Base-by-base conservation (phyloP, 1,139 yeast species). In the Arxiozyma heterogenica region DNA sequence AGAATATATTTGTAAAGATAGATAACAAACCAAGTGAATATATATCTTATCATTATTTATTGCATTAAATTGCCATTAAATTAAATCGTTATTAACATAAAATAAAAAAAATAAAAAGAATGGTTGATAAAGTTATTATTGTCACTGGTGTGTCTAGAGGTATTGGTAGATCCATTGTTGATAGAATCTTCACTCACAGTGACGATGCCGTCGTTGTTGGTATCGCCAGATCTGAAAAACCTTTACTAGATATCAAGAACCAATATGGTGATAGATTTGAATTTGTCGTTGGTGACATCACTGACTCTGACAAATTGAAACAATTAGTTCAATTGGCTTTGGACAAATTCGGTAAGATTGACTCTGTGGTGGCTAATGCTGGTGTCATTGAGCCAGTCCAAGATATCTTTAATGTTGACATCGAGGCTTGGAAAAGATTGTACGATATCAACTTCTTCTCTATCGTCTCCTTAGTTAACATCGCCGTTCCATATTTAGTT, bases 351-450 rank as follows among this genome's bases (percentile, higher is more conserved):
- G 94, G 90, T 4, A 57, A 57, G 48, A 53, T 66, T 30, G 82
- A 86, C 62, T 82, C 93, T 0, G 70, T 89, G 6, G 78, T 93
- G 48, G 83, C 90, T 55, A 91, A 93, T 70, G 98, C 98, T 2
- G 98, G 97, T 6, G 82, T 84, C 0, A 71, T 93, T 57, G 91
- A 83, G 25, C 96, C 97, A 0, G 95, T 91, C 3, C 78, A 44
- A 66, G 71, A 48, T 20, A 68, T 71, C 17, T 61, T 65, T 38
- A 52, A 68, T 18, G 76, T 83, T 7, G 73, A 79, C 51, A 66
- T 85, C 2, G 71, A 65, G 1, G 76, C 72, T 34, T 87, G 96
- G 94, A 81, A 76, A 59, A 67, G 67, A 51, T 73, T 84, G 30
- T 91, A 79, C 63, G 91, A 90, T 51, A 73, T 90, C 61, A 93